Base-by-base conservation (phyloP, 257 asterid species). In the Nicotiana attenuata region DNA sequence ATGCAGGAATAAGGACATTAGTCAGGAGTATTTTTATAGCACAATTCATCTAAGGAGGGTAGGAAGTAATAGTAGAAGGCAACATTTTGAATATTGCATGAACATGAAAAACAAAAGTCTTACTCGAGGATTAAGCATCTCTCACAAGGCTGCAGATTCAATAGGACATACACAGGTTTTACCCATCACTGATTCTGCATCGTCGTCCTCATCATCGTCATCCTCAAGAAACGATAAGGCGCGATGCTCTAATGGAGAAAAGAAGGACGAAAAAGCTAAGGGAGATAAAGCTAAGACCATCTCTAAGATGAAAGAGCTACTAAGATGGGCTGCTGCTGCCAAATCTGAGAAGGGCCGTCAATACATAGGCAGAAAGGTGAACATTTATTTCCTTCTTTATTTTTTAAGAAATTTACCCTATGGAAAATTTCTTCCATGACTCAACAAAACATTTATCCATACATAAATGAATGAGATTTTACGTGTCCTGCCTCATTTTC, bases 311-410 rank as follows among this genome's bases (percentile, higher is more conserved):
- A 94, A 93, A 81, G 97, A 89, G 77, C 66, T 94, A 16, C 81
- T 94, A 33, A 91, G 88, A 87, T 92, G 98, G 97, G 97, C 96
- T 53, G 94, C 93, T 28, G 89, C 93, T 35, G 84, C 91, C 50
- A 94, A 88, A 80, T 81, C 88, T 77, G 93, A 90, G 67, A 91
- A 84, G 80, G 90, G 94, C 41, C 90, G 91, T 13, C 93, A 87
- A 56, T 89, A 86, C 59, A 71, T 92, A 7, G 80, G 88, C 52
- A 83, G 97, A 85, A 94, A 92, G 97, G 97, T 92, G 61, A 55
- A 57, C 19, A 68, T 19, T 4, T 66, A 1, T 41, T 35, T 19
- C 57, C 26, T n/a, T 33, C n/a, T 71, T 19, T 65, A 20, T 33
- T 14, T 11, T 53, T 38, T 15, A 67, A 67, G 3, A 67, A 19